These are phyloP conservation scores for Acer campestre DNA, from an alignment of 345 rosid genomes.

Conservation along the genomic window DNA sequence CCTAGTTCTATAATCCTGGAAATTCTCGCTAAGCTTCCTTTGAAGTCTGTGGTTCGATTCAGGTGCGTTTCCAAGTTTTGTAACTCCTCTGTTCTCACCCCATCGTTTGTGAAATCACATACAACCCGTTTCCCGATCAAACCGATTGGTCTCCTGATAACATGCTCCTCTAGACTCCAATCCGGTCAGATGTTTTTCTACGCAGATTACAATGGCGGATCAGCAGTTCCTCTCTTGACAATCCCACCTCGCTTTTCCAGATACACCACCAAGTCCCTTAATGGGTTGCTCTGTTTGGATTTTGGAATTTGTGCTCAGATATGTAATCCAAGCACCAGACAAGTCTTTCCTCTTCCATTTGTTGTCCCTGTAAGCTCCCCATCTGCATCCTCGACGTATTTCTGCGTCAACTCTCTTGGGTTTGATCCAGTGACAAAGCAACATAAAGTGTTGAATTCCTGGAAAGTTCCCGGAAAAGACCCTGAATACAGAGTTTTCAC, in stretches of 20 bases:
- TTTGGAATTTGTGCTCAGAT: conserved; percentile 27
- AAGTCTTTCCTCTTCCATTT: not conserved
- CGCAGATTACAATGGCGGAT: conserved; percentile 12
- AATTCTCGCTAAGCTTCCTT: conserved; percentile 16
- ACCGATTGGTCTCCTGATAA: conserved; percentile 4
- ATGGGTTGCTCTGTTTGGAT: conserved; percentile 28
- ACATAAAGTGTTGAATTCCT: conserved; percentile 29
- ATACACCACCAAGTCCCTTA: conserved; percentile 24
- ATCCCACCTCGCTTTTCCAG: conserved; percentile 19
- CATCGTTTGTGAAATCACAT: conserved; percentile 9
- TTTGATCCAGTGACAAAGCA: conserved; percentile 16
- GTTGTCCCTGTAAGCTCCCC: conserved; percentile 9
- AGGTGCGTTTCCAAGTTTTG: conserved; percentile 20
- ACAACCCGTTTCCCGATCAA: not conserved
- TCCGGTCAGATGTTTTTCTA: conserved; percentile 18
- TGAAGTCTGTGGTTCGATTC: conserved; percentile 28
- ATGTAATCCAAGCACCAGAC: conserved; percentile 30
- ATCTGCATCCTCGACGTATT: conserved; percentile 3
- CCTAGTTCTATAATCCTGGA: conserved; percentile 3
- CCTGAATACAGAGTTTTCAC: conserved; percentile 23
- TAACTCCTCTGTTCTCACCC: not conserved
- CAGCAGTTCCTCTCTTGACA: conserved; percentile 2
- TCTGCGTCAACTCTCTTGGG: conserved; percentile 26
- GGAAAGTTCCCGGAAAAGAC: not conserved
- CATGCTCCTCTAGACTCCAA: conserved; percentile 22